A percentile compares a stretch with the other conserved stretches of the same genome.
Conservation (phyloP, 2,329 filamentous ascomycete genomes). For the Cladosporium velox region DNA sequence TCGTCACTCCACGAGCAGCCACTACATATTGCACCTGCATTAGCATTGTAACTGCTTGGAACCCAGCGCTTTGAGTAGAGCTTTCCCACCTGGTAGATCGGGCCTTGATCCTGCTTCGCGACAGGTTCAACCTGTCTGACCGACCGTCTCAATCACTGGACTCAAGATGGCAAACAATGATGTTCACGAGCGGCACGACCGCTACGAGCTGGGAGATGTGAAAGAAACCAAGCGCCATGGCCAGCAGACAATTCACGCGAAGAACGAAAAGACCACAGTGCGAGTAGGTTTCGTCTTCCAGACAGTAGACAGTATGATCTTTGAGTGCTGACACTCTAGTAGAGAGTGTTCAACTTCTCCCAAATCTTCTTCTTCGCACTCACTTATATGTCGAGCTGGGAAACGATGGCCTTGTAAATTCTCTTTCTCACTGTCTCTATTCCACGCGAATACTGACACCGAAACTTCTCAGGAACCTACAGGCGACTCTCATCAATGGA, state of each 20-base stretch:
- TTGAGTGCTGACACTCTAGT: neutral
- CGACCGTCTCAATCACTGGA: no score
- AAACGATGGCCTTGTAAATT: conserved; percentile 26
- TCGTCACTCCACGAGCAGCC: no score
- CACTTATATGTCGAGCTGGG: conserved; percentile 33
- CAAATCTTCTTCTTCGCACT: conserved; percentile 32
- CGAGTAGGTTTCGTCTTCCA: neutral
- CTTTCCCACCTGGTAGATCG: no score
- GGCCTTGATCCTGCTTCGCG: no score
- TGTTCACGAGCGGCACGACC: neutral
- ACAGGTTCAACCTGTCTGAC: no score
- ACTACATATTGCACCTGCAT: no score
- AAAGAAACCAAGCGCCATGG: neutral
- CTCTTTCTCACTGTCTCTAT: neutral
- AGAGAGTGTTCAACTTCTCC: conserved; percentile 31
- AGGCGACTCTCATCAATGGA: conserved; percentile 30
- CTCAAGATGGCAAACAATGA: neutral
- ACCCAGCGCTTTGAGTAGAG: no score
- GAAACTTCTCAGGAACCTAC: conserved; percentile 25
- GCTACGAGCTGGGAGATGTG: neutral
- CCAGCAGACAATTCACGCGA: neutral
- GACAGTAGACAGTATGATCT: neutral
- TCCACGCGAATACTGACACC: neutral
- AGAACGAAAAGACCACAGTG: neutral
- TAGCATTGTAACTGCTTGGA: no score